phyloP scores from a whole-genome alignment of 2,329 filamentous ascomycete species.

The Myriosclerotinia scirpicola region DNA sequence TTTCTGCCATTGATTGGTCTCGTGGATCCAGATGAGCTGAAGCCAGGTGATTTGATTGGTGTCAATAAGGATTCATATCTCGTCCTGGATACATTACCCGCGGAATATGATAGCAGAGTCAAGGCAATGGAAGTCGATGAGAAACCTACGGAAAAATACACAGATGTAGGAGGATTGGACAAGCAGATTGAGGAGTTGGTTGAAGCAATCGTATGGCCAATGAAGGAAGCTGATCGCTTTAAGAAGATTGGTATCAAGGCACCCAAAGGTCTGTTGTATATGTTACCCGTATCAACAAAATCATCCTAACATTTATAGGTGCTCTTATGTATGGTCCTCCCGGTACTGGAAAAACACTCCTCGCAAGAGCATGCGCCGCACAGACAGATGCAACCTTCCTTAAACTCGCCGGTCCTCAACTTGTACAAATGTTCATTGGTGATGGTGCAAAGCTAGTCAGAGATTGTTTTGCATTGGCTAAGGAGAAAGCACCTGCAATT shows the following conservation, averaged over 20 bases:
- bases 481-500: slow-evolving; percentile 98
- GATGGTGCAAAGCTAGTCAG: slow-evolving; percentile 97
- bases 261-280: slow-evolving; percentile 73
- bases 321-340: slow-evolving; percentile 97
- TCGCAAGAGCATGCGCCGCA: slow-evolving; percentile 93
- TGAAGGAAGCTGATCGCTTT: slow-evolving; percentile 99
- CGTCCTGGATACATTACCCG: slow-evolving; percentile 91
- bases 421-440: slow-evolving; percentile 99
- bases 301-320: slow-evolving; percentile 53
- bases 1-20: slow-evolving; percentile 96
- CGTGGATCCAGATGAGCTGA: slow-evolving; percentile 91
- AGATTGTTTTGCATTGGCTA: slow-evolving; percentile 95
- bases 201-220: slow-evolving; percentile 98
- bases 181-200: slow-evolving; percentile 99
- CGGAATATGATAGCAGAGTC: slow-evolving; percentile 97
- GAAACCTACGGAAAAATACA: slow-evolving; percentile 99
- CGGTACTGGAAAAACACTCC: slow-evolving; percentile 85
- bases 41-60: slow-evolving; percentile 94
- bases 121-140: slow-evolving; percentile 99
- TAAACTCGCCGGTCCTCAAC: slow-evolving; percentile 94
- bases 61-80: slow-evolving; percentile 99
- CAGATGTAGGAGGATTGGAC: slow-evolving; percentile 92
- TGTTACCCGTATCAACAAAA: slow-evolving; percentile 28
- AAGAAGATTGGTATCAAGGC: slow-evolving; percentile 99
- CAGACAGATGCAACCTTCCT: slow-evolving; percentile 99